Evolutionary conservation across 164 flowering plant species (phyloP), one percentile per base, ranked within the genome.

Genomic region (Tinospora cordifolia): DNA sequence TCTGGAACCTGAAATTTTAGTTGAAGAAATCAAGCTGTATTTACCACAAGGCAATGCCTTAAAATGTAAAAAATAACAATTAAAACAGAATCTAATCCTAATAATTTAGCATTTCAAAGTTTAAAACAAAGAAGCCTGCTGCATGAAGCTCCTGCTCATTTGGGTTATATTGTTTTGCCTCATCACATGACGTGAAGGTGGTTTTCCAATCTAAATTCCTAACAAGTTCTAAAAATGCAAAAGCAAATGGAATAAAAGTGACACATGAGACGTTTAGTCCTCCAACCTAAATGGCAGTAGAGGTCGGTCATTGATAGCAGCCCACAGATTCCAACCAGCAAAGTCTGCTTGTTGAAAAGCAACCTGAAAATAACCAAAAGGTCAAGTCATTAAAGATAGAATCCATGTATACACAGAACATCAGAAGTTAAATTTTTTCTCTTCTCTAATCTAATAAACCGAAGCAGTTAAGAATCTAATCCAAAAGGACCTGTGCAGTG

Each of bases 251-350:
- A 44, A 12, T 19, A 25, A 30, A 30, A 30, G n/a, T 30, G 4
- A 22, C 30, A 19, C 13, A 27, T n/a, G 17, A 63, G 14, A 40
- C 39, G 36, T 72, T 70, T 30, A 38, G 49, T 27, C 40, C 38
- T 6, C 70, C 22, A 73, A 93, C 98, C 97, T 93, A 75, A 93
- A 93, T 59, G 98, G 97, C 70, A 91, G 73, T 25, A 94, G 73
- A 73, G 98, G 97, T 12, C 93, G 90, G 75, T 82, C 85, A 75
- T 90, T 94, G 71, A 94, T 92, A 70, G 97, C 99, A 67, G 99
- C 99, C 99, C 99, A 94, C 25, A 94, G 71, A 83, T 94, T 94
- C 99, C 97, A 94, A 75, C 97, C 97, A 71, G 93, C 84, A 85
- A 89, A 92, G 79, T 94, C 99, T 24, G 99, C 99, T 83, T 94